Conservation (phyloP, 2,329 filamentous ascomycete genomes). For the Ramularia endophylla region DNA sequence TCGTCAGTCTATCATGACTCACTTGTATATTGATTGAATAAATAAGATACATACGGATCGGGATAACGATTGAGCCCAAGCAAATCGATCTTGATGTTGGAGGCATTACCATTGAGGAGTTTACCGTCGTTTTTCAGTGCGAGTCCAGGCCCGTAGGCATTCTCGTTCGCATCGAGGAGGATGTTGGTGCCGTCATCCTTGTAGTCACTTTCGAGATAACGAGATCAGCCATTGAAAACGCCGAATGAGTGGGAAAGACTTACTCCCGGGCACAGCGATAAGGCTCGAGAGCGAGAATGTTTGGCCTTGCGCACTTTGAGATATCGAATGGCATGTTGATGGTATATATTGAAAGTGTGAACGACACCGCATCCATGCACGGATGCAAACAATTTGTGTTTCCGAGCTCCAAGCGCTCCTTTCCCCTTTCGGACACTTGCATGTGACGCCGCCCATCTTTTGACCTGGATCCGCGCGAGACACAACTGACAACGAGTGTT, state of each 20-base stretch:
- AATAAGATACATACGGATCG: constrained; percentile 62
- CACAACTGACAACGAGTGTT: not conserved
- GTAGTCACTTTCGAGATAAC: constrained; percentile 59
- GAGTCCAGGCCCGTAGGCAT: constrained; percentile 83
- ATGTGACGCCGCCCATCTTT: not conserved
- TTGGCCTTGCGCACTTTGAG: constrained; percentile 45
- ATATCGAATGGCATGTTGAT: constrained; percentile 41
- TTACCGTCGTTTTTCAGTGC: constrained; percentile 45
- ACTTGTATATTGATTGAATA: constrained; percentile 1
- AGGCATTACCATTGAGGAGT: constrained; percentile 40
- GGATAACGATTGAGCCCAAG: constrained; percentile 87
- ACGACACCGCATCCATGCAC: not conserved
- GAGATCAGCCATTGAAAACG: constrained; percentile 15
- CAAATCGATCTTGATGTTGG: constrained; percentile 62
- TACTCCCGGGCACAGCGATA: constrained; percentile 52
- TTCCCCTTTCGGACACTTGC: not conserved
- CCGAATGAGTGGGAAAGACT: constrained; percentile 42
- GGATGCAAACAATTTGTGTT: not conserved
- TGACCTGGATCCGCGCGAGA: not conserved
- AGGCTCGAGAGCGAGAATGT: constrained; percentile 48
- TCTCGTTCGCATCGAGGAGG: constrained; percentile 96
- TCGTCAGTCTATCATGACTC: constrained; percentile 10
- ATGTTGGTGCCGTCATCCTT: constrained; percentile 97
- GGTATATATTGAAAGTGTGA: constrained; percentile 12
- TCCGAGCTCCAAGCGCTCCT: too few species aligned